Conservation (phyloP, 2,329 filamentous ascomycete species). For the Penicillium freii region DNA sequence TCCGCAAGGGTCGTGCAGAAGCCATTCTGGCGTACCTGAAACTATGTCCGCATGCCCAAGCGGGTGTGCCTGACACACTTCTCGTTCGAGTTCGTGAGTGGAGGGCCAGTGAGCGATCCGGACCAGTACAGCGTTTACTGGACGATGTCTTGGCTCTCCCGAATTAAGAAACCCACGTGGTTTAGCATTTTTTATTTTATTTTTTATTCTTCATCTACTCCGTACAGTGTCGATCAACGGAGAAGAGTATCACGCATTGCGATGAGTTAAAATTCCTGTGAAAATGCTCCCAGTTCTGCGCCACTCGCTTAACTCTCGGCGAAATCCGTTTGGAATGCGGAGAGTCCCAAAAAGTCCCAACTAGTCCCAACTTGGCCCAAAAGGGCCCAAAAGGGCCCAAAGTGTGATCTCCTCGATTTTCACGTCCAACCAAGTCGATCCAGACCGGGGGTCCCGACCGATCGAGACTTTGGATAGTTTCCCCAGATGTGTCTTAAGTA, state of each 20-base stretch:
- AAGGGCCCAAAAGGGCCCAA: not conserved
- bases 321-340: slow-evolving; percentile 22
- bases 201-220: not conserved
- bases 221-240: not conserved
- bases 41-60: slow-evolving; percentile 17
- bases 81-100: slow-evolving; percentile 31
- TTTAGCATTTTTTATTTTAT: not conserved
- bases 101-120: slow-evolving; percentile 42
- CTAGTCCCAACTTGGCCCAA: not conserved
- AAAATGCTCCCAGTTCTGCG: slow-evolving; percentile 10
- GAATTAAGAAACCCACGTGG: slow-evolving; percentile 9
- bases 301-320: slow-evolving; percentile 30
- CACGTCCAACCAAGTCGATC: not conserved
- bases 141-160: slow-evolving; percentile 29
- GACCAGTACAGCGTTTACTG: slow-evolving; percentile 35
- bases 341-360: not conserved
- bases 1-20: slow-evolving; percentile 40
- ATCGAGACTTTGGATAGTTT: slow-evolving; percentile 7
- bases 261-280: not conserved
- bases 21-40: slow-evolving; percentile 35
- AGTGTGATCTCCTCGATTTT: slow-evolving; percentile 1
- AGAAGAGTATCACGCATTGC: no score
- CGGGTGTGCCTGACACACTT: slow-evolving; percentile 18
- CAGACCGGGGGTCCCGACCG: slow-evolving; percentile 11
- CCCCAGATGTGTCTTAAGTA: not conserved